Base-by-base conservation (phyloP, 345 rosid species). In the Iberis pinnata region DNA sequence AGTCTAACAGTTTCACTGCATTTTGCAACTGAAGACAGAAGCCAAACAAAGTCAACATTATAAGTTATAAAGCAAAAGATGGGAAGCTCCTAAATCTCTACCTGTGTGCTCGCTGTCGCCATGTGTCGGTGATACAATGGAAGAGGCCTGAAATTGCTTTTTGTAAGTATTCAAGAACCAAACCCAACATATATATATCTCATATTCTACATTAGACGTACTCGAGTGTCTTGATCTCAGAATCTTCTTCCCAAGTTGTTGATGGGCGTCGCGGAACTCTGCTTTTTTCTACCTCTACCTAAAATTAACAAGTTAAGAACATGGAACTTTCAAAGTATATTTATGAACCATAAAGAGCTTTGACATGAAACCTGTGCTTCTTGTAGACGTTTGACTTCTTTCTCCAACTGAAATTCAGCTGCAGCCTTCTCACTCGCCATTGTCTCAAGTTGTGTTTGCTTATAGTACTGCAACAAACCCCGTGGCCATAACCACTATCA, bases 341-440 rank as follows among this genome's bases (percentile, higher is more conserved):
- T n/a, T 58, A 29, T 57, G 61, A 56, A 42, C 50, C 15, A 17
- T 25, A 32, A 42, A 48, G 56, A 61, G 50, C 20, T 50, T 57
- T 17, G 40, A 53, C 4, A 12, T 47, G 52, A 43, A 63, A 86
- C 99, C 90, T 83, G 90, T 65, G 68, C 95, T 74, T 93, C 97
- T 31, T 76, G 95, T 56, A 80, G 65, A 53, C 86, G 94, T 61
- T 77, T 88, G 49, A 82, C 52, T 78, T 93, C 99, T 77, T 88
- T 86, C 74, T 93, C 99, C 75, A 85, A 67, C 70, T 93, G 99
- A 70, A 88, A 93, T 69, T 93, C 97, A 57, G 97, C 97, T 0
- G 97, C 97, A 64, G 97, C 97, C 74, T 93, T 93, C 68, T 93
- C 99, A 76, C 89, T 86, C 24, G 95, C 88, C 94, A 88, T 83